Evolutionary conservation across 768 basidiomycete species (phyloP), one percentile per base, ranked within the genome.

Genomic region (Naganishia randhawae): DNA sequence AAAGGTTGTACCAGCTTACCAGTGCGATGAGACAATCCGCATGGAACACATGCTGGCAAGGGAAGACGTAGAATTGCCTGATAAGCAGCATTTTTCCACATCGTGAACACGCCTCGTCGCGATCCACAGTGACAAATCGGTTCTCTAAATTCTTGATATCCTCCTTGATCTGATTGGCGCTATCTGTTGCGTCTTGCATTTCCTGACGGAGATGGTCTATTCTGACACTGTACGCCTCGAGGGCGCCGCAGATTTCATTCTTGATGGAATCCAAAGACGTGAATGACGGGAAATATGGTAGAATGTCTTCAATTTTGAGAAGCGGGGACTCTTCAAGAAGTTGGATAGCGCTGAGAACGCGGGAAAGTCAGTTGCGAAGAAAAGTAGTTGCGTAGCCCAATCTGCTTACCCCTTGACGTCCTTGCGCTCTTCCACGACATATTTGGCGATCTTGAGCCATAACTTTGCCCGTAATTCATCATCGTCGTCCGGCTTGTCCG

Each of bases 261-360:
- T 99, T 99, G 85, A 99, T 98, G 77, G 98, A 96, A 77, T 98
- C 96, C 72, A 99, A 97, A 68, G 97, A 91, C 14, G 95, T 92
- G 77, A 99, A 99, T 81, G 98, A 95, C 1, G 96, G 95, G 87
- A 99, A 98, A 87, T 98, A 99, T 6, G 96, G 96, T 19, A 99
- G 82, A 70, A 99, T 96, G 76, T 99, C 96, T 77, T 99, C 96
- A 71, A 99, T 95, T 81, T 97, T 97, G 76, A 99, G 86, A 39
- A 98, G 82, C 73, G 91, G 88, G 0, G 96, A 95, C 71, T 91
- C 88, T 77, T 98, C 93, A 73, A 98, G 83, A 83, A 99, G 97
- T 25, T 86, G 86, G 92, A 98, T 98, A 22, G 96, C 96, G 63
- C 95, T 99, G 77, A 31, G 63, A 35, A 52, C 0, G 67, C 16